Evolutionary conservation across 176 grass and related monocot species (phyloP).

Genomic region (sorghum (Sorghum bicolor)): Sorghum_bicolor_NCBIv3 NC_012876.2:8662001-8662500

Average conservation of each 20-base stretch:
- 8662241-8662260: slow-evolving; percentile 33
- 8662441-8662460: not conserved
- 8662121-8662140: not conserved
- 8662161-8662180: slow-evolving; percentile 6
- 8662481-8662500: slow-evolving; percentile 10
- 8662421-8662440: not conserved
- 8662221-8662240: not conserved
- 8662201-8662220: not conserved
- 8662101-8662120: slow-evolving; percentile 28
- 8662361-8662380: slow-evolving; percentile 1
- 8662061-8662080: slow-evolving; percentile 23
- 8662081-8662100: not conserved
- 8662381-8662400: not conserved
- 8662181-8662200: slow-evolving; percentile 8
- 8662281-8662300: slow-evolving; percentile 27
- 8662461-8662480: slow-evolving; percentile 27
- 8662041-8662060: slow-evolving; percentile 36
- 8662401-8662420: not conserved
- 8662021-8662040: slow-evolving; percentile 2
- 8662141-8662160: not conserved
- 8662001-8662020: slow-evolving; percentile 4
- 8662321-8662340: not conserved
- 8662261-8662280: slow-evolving; percentile 25
- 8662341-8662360: slow-evolving; percentile 11
- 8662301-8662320: slow-evolving; percentile 45